These are phyloP conservation scores for Asterophora lycoperdoides DNA, from an alignment of 768 basidiomycete species.

Conservation along the genomic window DNA sequence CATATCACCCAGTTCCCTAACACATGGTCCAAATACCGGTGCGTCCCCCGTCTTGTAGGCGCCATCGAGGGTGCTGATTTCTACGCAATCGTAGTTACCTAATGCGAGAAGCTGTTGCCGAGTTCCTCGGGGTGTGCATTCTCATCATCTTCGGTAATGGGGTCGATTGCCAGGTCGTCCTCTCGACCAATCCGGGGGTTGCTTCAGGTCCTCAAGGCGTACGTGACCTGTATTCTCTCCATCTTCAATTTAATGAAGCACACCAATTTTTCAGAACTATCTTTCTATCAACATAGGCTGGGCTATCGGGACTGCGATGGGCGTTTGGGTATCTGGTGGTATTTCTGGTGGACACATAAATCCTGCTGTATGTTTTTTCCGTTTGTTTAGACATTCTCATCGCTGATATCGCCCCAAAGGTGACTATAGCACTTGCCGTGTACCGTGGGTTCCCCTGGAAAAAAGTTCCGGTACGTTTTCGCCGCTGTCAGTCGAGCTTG, in stretches of 20 bases:
- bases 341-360: conserved; percentile 48
- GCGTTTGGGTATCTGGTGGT: conserved; percentile 45
- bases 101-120: conserved; percentile 41
- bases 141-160: conserved; percentile 51
- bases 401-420: conserved; percentile 27
- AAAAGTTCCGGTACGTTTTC: conserved; percentile 55
- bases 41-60: conserved; percentile 7
- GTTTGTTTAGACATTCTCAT: conserved; percentile 2
- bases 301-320: conserved; percentile 41
- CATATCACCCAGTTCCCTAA: conserved; percentile 42
- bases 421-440: conserved; percentile 58
- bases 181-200: conserved; percentile 38
- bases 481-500: conserved; percentile 12
- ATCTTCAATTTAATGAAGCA: conserved; percentile 14
- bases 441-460: conserved; percentile 66
- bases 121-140: conserved; percentile 52
- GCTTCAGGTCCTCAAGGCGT: conserved; percentile 44
- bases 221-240: conserved; percentile 21
- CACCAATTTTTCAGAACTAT: conserved; percentile 29
- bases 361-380: conserved; percentile 26
- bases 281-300: conserved; percentile 41
- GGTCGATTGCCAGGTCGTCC: conserved; percentile 44
- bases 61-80: not conserved
- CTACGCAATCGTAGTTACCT: not conserved
- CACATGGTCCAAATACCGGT: conserved; percentile 56